phyloP scores from a whole-genome alignment of 805 yeast genomes.

The Candida ficus region DNA sequence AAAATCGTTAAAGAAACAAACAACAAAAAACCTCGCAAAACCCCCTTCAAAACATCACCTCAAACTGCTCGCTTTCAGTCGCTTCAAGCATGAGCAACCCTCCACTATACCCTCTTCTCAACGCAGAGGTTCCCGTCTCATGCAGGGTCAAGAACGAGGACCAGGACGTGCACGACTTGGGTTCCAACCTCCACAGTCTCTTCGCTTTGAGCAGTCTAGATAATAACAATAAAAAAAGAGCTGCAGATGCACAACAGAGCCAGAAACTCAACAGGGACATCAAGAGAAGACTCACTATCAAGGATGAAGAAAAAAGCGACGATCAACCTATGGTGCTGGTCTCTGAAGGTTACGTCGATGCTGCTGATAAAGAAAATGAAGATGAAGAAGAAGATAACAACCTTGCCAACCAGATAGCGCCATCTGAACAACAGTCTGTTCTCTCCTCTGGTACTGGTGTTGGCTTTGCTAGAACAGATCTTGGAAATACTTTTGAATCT shows the following conservation, averaged over 20 bases:
- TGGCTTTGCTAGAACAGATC: conserved; percentile 1
- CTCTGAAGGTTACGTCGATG: conserved; percentile 1
- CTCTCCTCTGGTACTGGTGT: conserved; percentile 1
- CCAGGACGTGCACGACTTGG: conserved; percentile 5
- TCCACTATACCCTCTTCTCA: conserved; percentile 18
- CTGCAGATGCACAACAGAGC: conserved; percentile 17
- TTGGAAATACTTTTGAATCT: conserved; percentile 3
- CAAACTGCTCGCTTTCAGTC: not conserved
- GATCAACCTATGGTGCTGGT: not conserved
- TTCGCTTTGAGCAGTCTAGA: conserved; percentile 1
- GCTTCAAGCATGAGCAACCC: conserved; percentile 12
- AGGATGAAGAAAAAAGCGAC: conserved; percentile 9
- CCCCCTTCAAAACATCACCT: not conserved
- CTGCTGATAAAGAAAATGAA: not conserved
- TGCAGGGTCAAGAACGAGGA: conserved; percentile 17
- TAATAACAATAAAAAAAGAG: conserved; percentile 16
- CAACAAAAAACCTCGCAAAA: not conserved
- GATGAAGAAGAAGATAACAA: conserved; percentile 18
- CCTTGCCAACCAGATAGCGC: conserved; percentile 16
- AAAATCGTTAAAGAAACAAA: not conserved
- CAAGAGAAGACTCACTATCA: conserved; percentile 15
- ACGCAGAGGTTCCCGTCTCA: conserved; percentile 17
- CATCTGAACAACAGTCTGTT: conserved; percentile 2
- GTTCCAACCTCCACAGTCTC: conserved; percentile 4
- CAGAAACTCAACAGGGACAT: conserved; percentile 8